A percentile compares a stretch with the other conserved stretches of the same genome.
Evolutionary conservation across 192 early-diverging fungal species (phyloP).

Genomic region (Podila minutissima): DNA sequence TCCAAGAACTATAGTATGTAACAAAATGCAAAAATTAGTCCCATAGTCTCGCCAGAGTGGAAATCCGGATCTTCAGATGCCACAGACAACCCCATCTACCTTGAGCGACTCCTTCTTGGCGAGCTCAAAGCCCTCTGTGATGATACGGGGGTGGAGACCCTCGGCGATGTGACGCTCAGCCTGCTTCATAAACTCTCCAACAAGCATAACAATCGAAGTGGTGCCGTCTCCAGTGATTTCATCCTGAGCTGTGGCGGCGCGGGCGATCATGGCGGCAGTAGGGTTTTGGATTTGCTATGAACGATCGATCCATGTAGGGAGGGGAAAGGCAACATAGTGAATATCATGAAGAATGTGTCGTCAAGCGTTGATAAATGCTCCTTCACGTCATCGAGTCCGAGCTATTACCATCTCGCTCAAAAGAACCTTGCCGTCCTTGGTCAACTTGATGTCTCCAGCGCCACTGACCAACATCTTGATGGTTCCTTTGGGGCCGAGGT

Average conservation of each 20-base stretch:
- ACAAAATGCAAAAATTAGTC: neutral
- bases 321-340: neutral
- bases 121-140: slow-evolving; percentile 97
- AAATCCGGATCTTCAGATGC: neutral
- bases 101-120: slow-evolving; percentile 94
- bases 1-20: slow-evolving; percentile 81
- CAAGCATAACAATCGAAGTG: slow-evolving; percentile 95
- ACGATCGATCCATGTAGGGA: neutral
- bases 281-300: slow-evolving; percentile 99
- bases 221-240: slow-evolving; percentile 99
- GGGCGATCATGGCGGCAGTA: slow-evolving; percentile 98
- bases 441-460: slow-evolving; percentile 94
- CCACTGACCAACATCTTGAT: slow-evolving; percentile 99
- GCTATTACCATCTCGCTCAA: slow-evolving; percentile 93
- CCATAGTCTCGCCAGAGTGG: too few species aligned
- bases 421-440: slow-evolving; percentile 99
- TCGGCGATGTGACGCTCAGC: slow-evolving; percentile 93
- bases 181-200: slow-evolving; percentile 98
- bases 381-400: too few species aligned
- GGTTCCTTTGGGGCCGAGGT: slow-evolving; percentile 97
- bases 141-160: slow-evolving; percentile 94
- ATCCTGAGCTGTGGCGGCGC: slow-evolving; percentile 99
- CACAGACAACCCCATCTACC: slow-evolving; percentile 51
- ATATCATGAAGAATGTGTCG: neutral
- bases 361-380: too few species aligned